phyloP scores from a whole-genome alignment of 257 asterid genomes.

The Fraxinus pennsylvanica region DNA sequence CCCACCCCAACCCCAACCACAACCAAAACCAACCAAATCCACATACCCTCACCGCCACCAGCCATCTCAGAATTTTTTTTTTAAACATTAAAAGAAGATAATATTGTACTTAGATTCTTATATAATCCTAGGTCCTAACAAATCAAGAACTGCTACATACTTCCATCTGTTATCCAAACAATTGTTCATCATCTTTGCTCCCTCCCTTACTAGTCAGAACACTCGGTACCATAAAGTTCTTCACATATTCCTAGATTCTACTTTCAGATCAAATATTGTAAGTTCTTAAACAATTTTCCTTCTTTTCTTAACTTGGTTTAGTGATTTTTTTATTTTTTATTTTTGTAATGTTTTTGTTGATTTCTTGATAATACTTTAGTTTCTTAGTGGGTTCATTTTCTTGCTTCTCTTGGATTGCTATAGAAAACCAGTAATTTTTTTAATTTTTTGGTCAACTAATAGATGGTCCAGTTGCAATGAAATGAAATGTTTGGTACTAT shows the following conservation, averaged over 20 bases:
- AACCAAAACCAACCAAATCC: no score
- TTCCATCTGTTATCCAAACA: constrained; percentile 1
- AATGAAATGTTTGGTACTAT: no score
- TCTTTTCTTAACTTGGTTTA: not conserved
- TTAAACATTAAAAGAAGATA: not conserved
- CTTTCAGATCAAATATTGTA: not conserved
- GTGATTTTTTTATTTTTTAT: not conserved
- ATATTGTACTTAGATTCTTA: not conserved
- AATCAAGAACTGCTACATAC: not conserved
- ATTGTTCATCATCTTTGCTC: not conserved
- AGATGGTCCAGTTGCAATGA: no score
- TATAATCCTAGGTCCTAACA: not conserved
- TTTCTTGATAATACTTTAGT: not conserved
- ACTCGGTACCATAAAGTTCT: not conserved
- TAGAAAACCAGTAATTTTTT: no score
- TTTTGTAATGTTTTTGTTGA: not conserved
- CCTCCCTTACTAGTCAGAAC: not conserved
- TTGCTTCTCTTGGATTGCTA: not conserved
- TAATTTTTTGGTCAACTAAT: no score
- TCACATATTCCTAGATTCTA: not conserved
- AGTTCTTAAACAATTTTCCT: not conserved
- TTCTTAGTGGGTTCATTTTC: not conserved
- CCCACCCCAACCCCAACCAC: no score
- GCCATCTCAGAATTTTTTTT: no score
- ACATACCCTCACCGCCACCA: no score